These are phyloP conservation scores for Zygnema circumcarinatum DNA, from an alignment of 139 green algal genomes.

Conservation along the genomic window DNA sequence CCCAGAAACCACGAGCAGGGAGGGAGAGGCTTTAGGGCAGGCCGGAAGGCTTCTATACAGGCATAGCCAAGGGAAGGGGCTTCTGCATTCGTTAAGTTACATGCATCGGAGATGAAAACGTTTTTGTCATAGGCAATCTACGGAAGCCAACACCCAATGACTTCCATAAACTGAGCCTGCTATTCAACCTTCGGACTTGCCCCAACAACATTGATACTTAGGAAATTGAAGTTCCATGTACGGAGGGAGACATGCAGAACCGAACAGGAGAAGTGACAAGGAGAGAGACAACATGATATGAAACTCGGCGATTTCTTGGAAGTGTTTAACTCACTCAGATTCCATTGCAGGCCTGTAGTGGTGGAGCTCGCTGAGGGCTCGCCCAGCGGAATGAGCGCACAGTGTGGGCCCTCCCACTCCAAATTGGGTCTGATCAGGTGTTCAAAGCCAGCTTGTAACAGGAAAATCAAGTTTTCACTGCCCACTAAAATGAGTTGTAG, in stretches of 20 bases:
- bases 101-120: background rate
- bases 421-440: conserved; percentile 67
- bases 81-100: background rate
- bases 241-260: background rate
- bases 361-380: conserved; percentile 65
- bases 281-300: conserved; percentile 11
- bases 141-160: background rate
- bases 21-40: too few species aligned
- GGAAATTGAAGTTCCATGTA: background rate
- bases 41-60: too few species aligned
- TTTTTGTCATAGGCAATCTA: background rate
- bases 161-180: background rate
- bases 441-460: conserved; percentile 67
- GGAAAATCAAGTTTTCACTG: conserved; percentile 81
- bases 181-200: background rate
- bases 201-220: background rate
- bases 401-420: conserved; percentile 80
- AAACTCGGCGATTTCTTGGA: conserved; percentile 12
- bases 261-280: conserved; percentile 6
- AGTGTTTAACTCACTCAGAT: conserved; percentile 76
- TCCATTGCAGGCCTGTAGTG: conserved; percentile 82
- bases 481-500: conserved; percentile 81
- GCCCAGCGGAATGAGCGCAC: conserved; percentile 83
- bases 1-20: background rate
- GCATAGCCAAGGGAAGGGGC: background rate